Evolutionary conservation across 768 basidiomycete genomes (phyloP).

Genomic region (Coprinopsis marcescibilis): DNA sequence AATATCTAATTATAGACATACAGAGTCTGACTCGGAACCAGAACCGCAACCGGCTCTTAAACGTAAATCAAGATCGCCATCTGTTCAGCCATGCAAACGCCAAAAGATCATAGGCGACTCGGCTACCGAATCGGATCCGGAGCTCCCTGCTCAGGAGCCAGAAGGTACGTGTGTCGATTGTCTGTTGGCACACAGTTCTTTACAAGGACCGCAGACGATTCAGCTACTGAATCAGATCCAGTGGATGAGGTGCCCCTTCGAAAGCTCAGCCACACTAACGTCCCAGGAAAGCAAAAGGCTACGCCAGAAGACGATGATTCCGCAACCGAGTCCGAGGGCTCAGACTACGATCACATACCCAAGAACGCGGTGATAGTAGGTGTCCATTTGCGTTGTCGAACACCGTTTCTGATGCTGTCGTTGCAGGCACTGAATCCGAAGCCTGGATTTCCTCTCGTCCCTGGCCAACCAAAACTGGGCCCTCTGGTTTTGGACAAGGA

Average conservation of each 20-base stretch:
- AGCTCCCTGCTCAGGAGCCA: too few species aligned
- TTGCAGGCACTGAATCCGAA: constrained; percentile 18
- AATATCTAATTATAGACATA: neutral
- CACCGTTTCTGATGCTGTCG: too few species aligned
- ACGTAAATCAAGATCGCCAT: neutral
- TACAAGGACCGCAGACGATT: too few species aligned
- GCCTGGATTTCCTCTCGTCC: constrained; percentile 48
- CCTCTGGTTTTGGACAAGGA: constrained; percentile 48
- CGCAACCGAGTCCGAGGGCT: constrained; percentile 33
- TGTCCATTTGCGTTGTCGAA: too few species aligned
- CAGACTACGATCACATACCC: constrained; percentile 14
- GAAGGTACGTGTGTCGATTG: too few species aligned
- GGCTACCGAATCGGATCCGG: too few species aligned
- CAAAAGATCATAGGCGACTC: constrained; percentile 1
- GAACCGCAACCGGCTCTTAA: constrained; percentile 4
- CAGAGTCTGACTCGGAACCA: neutral
- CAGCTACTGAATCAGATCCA: too few species aligned
- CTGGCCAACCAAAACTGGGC: constrained; percentile 35
- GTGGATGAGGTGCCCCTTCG: too few species aligned
- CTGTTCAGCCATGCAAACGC: constrained; percentile 3
- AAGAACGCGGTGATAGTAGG: too few species aligned
- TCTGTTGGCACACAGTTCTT: too few species aligned
- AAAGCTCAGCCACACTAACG: too few species aligned
- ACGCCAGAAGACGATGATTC: constrained; percentile 16
- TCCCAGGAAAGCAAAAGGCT: constrained; percentile 1